Base-by-base conservation (phyloP, 176 grass and related monocot species). In the Oropetium thomaeum region DNA sequence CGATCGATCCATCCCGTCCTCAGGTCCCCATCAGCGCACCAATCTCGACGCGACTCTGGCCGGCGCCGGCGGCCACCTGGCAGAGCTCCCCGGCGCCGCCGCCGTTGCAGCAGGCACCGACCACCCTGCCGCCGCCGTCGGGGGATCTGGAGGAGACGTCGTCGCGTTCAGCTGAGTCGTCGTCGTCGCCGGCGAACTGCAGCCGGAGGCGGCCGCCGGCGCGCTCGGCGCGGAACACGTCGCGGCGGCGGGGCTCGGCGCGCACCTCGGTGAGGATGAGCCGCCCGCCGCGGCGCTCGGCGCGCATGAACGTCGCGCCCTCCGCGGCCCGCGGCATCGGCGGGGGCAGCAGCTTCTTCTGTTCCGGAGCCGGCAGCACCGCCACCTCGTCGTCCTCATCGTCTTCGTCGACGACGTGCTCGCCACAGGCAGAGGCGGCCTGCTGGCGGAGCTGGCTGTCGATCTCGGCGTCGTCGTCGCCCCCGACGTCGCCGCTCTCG, bases 401-500 rank as follows among this genome's bases (percentile, higher is more conserved):
- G 45, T 40, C 37, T 12, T 59, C 14, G 7, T 9, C 16, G 7
- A 10, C 58, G n/a, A n/a, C n/a, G n/a, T n/a, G n/a, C n/a, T 13
- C 25, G 15, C 0, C 33, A 4, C 15, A 29, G 7, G 45, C 60
- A 6, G 26, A 17, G 4, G 0, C 17, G 16, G 8, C 49, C 34
- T 5, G 40, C n/a, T 73, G 32, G 15, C 6, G 6, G 16, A 69
- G 67, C 29, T 29, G 35, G 13, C 55, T 58, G 17, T 61, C 69
- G 73, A 93, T 86, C 62, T 89, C 87, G 62, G 8, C 82, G n/a
- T 51, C 87, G 62, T 5, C 82, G n/a, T 51, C 44, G 44, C 71
- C 78, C 8, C 77, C 82, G 26, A 84, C 59, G 81, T 97, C 88
- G 48, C 95, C 81, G 70, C 74, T 93, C 66, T 97, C 94, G 2